Evolutionary conservation across 306 rosid genomes (phyloP), one percentile per base, ranked within the genome.

Genomic region (Lablab purpureus): DNA sequence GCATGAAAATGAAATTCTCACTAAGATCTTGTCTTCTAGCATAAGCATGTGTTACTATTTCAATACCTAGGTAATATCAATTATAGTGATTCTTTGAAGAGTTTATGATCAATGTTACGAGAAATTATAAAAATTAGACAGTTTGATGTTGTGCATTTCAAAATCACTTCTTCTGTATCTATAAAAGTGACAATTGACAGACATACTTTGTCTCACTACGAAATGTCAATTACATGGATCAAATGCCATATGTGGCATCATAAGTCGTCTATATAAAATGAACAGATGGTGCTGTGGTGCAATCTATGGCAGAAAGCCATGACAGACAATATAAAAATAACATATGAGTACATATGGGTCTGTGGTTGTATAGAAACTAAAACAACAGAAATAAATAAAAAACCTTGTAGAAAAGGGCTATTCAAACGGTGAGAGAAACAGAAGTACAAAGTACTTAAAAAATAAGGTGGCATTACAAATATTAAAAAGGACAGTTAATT

Each of bases 61-160:
- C 19, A 64, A 69, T 37, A 73, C 55, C 60, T 18, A 74, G 62
- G 73, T 73, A 78, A 82, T 67, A 67, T 40, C 43, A 32, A 41
- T 41, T 65, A 36, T 21, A 81, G 28, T 71, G 64, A 81, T 49
- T 34, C 49, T 71, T 43, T 40, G 52, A 25, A 30, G 13, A 80
- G 23, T 62, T 58, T 73, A 79, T 46, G 30, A 77, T 55, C 67
- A 66, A 54, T 49, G 77, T 75, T 49, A 59, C 18, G 65, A 67
- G 69, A 52, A 67, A 76, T 67, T 45, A 47, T 67, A 46, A 25
- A 58, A 34, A 75, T 8, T 68, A 68, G 59, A 74, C 46, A 54
- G 58, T 51, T 79, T 47, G 65, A 71, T 6, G 7, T 7, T n/a
- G 41, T n/a, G 30, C 51, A 52, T 68, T 41, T 73, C 37, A 62